phyloP scores from a whole-genome alignment of 202 grass and related monocot genomes.

The Brachypodium distachyon region DNA sequence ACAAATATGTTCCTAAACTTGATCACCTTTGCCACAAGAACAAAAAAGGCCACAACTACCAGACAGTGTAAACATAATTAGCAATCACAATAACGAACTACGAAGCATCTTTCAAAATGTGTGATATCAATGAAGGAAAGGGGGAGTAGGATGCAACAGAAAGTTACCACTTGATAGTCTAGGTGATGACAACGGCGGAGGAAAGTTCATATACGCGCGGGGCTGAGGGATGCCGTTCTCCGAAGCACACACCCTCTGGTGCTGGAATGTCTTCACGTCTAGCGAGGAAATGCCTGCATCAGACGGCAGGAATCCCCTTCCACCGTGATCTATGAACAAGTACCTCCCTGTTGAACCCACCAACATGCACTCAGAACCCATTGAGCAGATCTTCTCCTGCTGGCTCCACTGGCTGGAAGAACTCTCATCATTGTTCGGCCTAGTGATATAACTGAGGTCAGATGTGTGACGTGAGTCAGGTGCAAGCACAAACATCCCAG shows the following conservation, averaged over 20 bases:
- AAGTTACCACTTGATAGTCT: background rate
- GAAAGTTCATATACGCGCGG: constrained; percentile 23
- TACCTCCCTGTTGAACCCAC: background rate
- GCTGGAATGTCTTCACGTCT: background rate
- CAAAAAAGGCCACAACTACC: background rate
- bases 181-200: background rate
- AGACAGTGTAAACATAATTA: background rate
- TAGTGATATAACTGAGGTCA: background rate
- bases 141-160: background rate
- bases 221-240: background rate
- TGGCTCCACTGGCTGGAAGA: background rate
- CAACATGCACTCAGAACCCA: background rate
- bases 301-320: no score
- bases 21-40: background rate
- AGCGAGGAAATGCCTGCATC: background rate
- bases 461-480: no score
- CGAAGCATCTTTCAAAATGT: no score
- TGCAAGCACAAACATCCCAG: background rate
- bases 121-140: no score
- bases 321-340: background rate
- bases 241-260: constrained; percentile 1
- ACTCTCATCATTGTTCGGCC: background rate
- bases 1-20: background rate
- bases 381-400: background rate
- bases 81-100: background rate